Evolutionary conservation across 2,329 filamentous ascomycete genomes (phyloP).

Genomic region (Cercospora sesami): DNA sequence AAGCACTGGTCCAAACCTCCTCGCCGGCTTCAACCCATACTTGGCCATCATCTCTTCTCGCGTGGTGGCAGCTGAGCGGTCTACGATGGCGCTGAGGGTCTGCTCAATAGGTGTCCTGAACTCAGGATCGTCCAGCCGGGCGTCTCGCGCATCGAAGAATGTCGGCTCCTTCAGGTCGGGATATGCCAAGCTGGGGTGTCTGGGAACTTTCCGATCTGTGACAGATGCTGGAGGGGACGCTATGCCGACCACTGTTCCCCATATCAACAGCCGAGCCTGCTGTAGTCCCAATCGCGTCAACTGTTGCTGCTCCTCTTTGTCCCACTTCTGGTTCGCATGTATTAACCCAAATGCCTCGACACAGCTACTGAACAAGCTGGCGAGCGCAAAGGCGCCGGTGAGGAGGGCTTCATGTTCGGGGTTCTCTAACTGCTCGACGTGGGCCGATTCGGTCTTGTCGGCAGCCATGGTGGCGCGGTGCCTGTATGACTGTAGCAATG

Average conservation of each 20-base stretch:
- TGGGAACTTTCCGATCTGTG: conserved; percentile 48
- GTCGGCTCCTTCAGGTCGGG: conserved; percentile 48
- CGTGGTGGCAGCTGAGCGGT: conserved; percentile 42
- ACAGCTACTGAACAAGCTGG: conserved; percentile 49
- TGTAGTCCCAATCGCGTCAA: conserved; percentile 49
- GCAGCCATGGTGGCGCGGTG: conserved; percentile 19
- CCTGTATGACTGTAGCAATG: background rate
- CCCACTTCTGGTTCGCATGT: conserved; percentile 45
- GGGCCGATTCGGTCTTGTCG: conserved; percentile 27
- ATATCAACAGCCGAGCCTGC: conserved; percentile 51
- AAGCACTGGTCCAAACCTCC: conserved; percentile 40
- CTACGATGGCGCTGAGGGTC: conserved; percentile 48
- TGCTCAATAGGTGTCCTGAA: conserved; percentile 43
- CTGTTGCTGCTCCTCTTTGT: conserved; percentile 47
- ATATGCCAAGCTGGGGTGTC: conserved; percentile 46
- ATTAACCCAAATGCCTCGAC: conserved; percentile 52
- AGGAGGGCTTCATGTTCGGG: conserved; percentile 38
- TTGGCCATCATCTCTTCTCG: conserved; percentile 49
- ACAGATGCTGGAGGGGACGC: conserved; percentile 47
- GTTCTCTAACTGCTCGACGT: conserved; percentile 30
- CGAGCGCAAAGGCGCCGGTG: conserved; percentile 45
- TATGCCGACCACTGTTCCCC: conserved; percentile 51
- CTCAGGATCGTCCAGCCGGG: conserved; percentile 44
- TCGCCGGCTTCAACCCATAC: conserved; percentile 49
- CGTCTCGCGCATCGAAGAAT: conserved; percentile 47